Evolutionary conservation across 345 rosid genomes (phyloP).

Genomic region (Combretum micranthum): DNA sequence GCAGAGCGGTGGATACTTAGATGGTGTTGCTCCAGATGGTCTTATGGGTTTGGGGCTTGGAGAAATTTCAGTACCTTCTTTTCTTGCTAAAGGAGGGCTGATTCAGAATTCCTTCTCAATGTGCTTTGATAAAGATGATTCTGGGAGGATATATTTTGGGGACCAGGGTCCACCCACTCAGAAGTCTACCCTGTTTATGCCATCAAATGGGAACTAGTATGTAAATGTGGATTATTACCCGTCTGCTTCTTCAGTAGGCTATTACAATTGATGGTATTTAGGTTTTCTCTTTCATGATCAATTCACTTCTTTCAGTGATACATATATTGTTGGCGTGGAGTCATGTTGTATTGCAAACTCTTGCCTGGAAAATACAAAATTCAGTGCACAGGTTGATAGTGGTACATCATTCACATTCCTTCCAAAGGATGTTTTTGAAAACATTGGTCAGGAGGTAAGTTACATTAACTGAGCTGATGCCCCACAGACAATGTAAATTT

Average conservation of each 20-base stretch:
- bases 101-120: constrained; percentile 69
- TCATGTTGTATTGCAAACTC: constrained; percentile 58
- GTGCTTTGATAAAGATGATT: constrained; percentile 76
- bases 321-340: constrained; percentile 71
- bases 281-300: constrained; percentile 6
- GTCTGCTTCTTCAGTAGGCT: background rate
- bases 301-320: constrained; percentile 28
- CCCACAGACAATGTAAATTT: too few species aligned
- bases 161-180: constrained; percentile 65
- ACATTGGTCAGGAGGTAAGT: constrained; percentile 52
- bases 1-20: constrained; percentile 74
- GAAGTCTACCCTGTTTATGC: constrained; percentile 63
- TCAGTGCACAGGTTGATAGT: constrained; percentile 62
- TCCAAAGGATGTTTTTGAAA: constrained; percentile 44
- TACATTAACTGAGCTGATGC: background rate
- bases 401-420: constrained; percentile 87
- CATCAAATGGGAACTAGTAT: constrained; percentile 55
- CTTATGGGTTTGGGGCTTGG: constrained; percentile 81
- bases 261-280: constrained; percentile 2
- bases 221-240: constrained; percentile 6
- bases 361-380: constrained; percentile 53
- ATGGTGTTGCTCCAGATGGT: constrained; percentile 87
- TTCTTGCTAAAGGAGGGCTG: constrained; percentile 72
- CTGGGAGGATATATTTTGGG: constrained; percentile 82
- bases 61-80: constrained; percentile 73